Conservation (phyloP, 805 yeast genomes). For the Candida alai region DNA sequence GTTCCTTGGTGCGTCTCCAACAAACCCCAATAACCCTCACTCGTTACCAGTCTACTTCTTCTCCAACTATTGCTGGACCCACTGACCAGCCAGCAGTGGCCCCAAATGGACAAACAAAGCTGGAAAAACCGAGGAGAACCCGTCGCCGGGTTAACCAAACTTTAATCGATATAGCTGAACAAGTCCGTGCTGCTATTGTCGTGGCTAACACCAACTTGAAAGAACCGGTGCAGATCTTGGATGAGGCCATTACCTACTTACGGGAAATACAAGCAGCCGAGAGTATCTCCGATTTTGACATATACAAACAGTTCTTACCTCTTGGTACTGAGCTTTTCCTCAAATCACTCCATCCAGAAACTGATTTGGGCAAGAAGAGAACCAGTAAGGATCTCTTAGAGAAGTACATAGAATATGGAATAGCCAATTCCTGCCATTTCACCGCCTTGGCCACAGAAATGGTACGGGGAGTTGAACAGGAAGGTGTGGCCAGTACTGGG, state of each 20-base stretch:
- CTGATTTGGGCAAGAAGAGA: constrained; percentile 8
- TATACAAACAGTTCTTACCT: constrained; percentile 26
- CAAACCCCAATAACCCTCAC: background rate
- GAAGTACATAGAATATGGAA: constrained; percentile 22
- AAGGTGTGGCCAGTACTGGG: constrained; percentile 9
- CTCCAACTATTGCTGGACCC: background rate
- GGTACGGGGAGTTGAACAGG: constrained; percentile 7
- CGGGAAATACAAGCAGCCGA: constrained; percentile 35
- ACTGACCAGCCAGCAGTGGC: background rate
- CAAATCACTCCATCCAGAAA: constrained; percentile 14
- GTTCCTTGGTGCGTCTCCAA: constrained; percentile 2
- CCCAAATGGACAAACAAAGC: background rate
- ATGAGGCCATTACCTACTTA: constrained; percentile 38
- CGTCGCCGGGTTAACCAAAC: constrained; percentile 19
- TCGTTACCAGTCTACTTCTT: constrained; percentile 5
- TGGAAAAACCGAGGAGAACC: background rate
- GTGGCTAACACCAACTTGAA: constrained; percentile 20
- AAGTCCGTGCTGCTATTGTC: constrained; percentile 23
- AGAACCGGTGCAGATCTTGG: constrained; percentile 35
- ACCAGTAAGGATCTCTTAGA: constrained; percentile 23
- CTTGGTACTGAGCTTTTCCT: constrained; percentile 20
- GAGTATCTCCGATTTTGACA: constrained; percentile 19
- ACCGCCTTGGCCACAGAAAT: constrained; percentile 16
- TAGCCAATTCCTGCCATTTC: constrained; percentile 35
- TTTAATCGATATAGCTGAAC: constrained; percentile 31